Conservation (phyloP, 306 rosid genomes). For the Purshia tridentata region DNA sequence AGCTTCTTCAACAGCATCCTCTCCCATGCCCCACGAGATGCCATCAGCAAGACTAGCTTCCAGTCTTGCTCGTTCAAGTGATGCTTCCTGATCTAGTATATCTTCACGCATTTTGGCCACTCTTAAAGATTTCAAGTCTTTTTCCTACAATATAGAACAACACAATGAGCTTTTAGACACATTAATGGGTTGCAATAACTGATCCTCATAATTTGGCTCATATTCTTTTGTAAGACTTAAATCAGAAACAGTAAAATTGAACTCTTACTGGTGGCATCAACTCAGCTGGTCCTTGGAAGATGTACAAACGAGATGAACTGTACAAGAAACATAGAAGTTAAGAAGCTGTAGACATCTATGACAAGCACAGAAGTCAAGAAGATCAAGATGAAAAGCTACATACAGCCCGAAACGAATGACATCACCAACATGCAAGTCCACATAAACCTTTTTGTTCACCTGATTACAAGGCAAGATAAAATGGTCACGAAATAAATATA, state of each 20-base stretch:
- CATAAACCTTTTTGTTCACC: conserved; percentile 67
- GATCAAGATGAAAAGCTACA: conserved; percentile 31
- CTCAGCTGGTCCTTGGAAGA: conserved; percentile 88
- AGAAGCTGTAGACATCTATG: no score
- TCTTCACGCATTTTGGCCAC: conserved; percentile 64
- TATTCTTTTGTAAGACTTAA: neutral
- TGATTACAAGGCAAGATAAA: conserved; percentile 36
- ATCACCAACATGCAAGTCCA: conserved; percentile 87
- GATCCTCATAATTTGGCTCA: no score
- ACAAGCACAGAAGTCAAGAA: conserved; percentile 5
- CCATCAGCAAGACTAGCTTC: conserved; percentile 87
- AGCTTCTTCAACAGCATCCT: conserved; percentile 92
- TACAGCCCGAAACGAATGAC: conserved; percentile 94
- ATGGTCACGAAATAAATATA: conserved; percentile 14
- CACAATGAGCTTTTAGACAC: neutral
- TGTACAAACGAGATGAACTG: conserved; percentile 92
- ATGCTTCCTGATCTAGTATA: conserved; percentile 78
- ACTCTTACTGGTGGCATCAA: conserved; percentile 86
- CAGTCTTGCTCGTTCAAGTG: conserved; percentile 76
- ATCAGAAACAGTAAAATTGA: neutral
- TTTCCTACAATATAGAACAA: conserved; percentile 51
- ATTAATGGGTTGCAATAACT: no score
- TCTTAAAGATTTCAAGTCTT: conserved; percentile 48
- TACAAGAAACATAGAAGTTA: conserved; percentile 16
- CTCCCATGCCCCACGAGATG: conserved; percentile 96